phyloP scores from a whole-genome alignment of 768 basidiomycete genomes.

The Polyporus arcularius region DNA sequence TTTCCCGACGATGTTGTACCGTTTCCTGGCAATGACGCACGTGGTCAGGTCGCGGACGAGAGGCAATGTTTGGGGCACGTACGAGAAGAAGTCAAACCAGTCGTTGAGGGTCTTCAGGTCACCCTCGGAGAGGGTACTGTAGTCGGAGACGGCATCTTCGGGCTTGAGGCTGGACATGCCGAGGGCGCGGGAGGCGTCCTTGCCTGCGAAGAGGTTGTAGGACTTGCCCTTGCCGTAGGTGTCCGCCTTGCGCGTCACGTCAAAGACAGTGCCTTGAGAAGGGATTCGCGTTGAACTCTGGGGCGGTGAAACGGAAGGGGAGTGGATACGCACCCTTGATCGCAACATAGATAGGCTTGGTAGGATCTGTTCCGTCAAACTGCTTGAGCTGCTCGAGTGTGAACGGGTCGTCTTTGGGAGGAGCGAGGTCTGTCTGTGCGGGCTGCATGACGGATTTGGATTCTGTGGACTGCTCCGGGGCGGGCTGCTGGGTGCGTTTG shows the following conservation, averaged over 20 bases:
- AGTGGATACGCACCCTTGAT: slow-evolving; percentile 71
- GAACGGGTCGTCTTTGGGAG: slow-evolving; percentile 80
- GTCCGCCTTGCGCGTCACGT: slow-evolving; percentile 82
- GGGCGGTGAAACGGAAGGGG: neutral
- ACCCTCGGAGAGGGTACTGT: slow-evolving; percentile 67
- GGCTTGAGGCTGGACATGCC: slow-evolving; percentile 86
- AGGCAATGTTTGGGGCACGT: neutral
- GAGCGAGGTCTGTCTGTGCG: slow-evolving; percentile 55
- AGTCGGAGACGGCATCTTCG: slow-evolving; percentile 88
- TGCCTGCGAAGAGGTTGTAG: slow-evolving; percentile 89
- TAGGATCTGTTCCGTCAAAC: slow-evolving; percentile 67
- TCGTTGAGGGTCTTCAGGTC: slow-evolving; percentile 83
- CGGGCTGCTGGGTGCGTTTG: slow-evolving; percentile 22
- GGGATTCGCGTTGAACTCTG: neutral
- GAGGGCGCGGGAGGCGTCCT: slow-evolving; percentile 87
- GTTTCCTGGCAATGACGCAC: slow-evolving; percentile 50
- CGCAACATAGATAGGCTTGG: slow-evolving; percentile 83
- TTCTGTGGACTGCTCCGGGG: slow-evolving; percentile 14
- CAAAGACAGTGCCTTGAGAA: slow-evolving; percentile 77
- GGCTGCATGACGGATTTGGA: slow-evolving; percentile 67
- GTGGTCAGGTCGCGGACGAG: neutral
- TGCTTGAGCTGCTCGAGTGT: slow-evolving; percentile 65
- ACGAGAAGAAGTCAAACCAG: slow-evolving; percentile 89
- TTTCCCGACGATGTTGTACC: slow-evolving; percentile 85
- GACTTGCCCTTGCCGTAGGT: slow-evolving; percentile 85